phyloP scores from a whole-genome alignment of 306 rosid species.

The Quercus wislizeni region DNA sequence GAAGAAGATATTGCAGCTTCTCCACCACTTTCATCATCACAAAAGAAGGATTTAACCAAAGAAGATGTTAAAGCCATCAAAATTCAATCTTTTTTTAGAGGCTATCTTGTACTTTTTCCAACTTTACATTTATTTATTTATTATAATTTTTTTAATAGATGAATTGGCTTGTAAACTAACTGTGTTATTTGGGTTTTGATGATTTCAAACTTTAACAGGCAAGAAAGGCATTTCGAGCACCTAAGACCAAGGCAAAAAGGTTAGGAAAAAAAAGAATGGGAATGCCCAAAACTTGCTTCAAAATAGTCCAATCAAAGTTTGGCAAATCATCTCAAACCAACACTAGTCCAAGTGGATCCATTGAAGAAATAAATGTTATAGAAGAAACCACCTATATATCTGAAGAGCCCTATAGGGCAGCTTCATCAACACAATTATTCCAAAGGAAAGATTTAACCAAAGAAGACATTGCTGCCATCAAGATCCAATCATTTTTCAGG shows the following conservation, averaged over 20 bases:
- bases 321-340: slow-evolving; percentile 33
- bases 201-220: neutral
- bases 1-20: slow-evolving; percentile 11
- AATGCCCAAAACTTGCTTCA: slow-evolving; percentile 47
- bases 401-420: neutral
- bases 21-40: neutral
- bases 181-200: neutral
- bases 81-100: slow-evolving; percentile 76
- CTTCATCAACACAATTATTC: slow-evolving; percentile 1
- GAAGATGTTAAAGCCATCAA: slow-evolving; percentile 56
- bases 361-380: slow-evolving; percentile 16
- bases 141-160: too few species aligned
- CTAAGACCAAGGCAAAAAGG: neutral
- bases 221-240: neutral
- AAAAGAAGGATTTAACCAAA: neutral
- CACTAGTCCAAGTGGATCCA: slow-evolving; percentile 11
- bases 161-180: too few species aligned
- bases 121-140: neutral
- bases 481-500: slow-evolving; percentile 75
- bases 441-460: neutral
- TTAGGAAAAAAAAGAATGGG: slow-evolving; percentile 31
- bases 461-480: slow-evolving; percentile 53
- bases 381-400: neutral
- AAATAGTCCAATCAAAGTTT: slow-evolving; percentile 36
- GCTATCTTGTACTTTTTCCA: slow-evolving; percentile 62